Base-by-base conservation (phyloP, 139 green algal species). In the Zygnema cylindricum region DNA sequence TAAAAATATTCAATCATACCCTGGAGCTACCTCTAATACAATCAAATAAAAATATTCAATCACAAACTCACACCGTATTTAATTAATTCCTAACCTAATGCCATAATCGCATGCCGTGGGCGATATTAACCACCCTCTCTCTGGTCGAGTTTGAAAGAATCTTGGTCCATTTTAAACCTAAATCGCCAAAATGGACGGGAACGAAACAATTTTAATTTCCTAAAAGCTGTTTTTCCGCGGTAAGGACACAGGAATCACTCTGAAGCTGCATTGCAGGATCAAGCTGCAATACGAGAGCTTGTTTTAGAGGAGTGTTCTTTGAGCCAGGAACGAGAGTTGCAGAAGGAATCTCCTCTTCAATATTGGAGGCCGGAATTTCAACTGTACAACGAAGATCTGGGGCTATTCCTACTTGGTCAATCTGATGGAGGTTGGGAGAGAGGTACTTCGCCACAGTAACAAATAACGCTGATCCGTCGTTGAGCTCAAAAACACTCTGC, bases 381-480 rank as follows among this genome's bases (percentile, higher is more conserved):
- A 43, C 25, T 32, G 81, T 30, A 69, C 83, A 88, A 35, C 42
- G 30, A 1, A 82, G 25, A 69, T 95, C 92, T 11, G 93, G 93
- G 54, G 82, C 43, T 57, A 95, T 63, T 33, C 93, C 93, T 30
- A 95, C 89, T 42, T 87, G 42, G 43, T 93, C 86, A 30, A 92
- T 91, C 7, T 38, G 39, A 38, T 84, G 38, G 33, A 89, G 76
- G 23, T 55, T 32, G 0, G 89, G 92, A 69, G 87, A 92, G 0
- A 84, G 69, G 79, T 93, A 94, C 84, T 95, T 96, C 43, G 95
- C 95, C 1, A 96, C 94, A 0, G 97, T 99, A 30, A 99, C 95
- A 89, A 98, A 98, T 57, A 99, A 91, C 0, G 95, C 97, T 3
- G 93, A 96, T 81, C 97, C 97, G 90, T 98, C 97, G 0, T 38